A percentile compares a stretch with the other conserved stretches of the same genome.
Evolutionary conservation across 176 grass and related monocot species (phyloP).

Genomic region (Coix lacrymajobi): DNA sequence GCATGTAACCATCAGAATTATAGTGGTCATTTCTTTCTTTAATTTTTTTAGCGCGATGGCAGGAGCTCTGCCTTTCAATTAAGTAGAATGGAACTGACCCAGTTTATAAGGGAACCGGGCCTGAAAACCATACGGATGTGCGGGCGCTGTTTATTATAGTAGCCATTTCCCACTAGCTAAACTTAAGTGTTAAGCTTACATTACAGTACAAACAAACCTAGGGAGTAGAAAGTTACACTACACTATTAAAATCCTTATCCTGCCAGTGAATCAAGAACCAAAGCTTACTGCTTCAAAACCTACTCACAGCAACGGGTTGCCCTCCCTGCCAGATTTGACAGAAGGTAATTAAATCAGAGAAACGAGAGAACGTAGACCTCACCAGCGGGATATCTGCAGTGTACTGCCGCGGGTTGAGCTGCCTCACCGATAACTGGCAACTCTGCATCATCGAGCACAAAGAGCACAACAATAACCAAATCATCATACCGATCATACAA

Average conservation of each 20-base stretch:
- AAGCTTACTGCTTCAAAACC: neutral
- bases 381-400: slow-evolving; percentile 87
- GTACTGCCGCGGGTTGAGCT: slow-evolving; percentile 88
- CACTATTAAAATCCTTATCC: neutral
- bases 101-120: too few species aligned
- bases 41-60: too few species aligned
- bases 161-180: neutral
- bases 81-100: too few species aligned
- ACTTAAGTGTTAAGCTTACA: neutral
- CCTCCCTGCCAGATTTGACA: neutral
- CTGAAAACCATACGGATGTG: too few species aligned
- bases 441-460: slow-evolving; percentile 44
- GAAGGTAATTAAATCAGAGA: neutral
- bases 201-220: neutral
- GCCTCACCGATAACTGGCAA: slow-evolving; percentile 75
- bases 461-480: neutral
- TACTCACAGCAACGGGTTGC: neutral
- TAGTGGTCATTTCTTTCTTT: neutral
- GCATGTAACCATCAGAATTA: neutral
- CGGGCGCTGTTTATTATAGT: too few species aligned
- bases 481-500: neutral
- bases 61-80: too few species aligned
- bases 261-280: neutral
- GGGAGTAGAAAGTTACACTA: neutral
- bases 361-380: neutral